Base-by-base conservation (phyloP, 805 yeast genomes). In the Kregervanrija delftensis region DNA sequence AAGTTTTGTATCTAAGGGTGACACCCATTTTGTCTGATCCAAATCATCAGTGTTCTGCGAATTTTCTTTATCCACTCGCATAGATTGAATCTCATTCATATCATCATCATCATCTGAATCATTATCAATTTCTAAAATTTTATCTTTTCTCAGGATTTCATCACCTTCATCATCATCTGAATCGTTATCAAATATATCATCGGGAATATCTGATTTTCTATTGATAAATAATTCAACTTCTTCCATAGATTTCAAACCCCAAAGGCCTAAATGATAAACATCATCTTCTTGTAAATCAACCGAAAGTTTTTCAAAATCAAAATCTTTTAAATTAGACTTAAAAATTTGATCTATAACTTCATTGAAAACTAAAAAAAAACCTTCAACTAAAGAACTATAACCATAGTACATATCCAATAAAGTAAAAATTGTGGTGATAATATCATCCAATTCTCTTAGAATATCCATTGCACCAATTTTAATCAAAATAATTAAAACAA, bases 391-490 rank as follows among this genome's bases (percentile, higher is more conserved):
- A 12, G 71, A 68, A 2, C 80, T 67, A 60, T 91, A 91, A 0
- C 91, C 95, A 63, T 90, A 96, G 56, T 83, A 91, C 43, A 80
- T 70, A 63, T 91, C 98, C 41, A 91, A 69, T 33, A 90, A 65
- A 14, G 81, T 77, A 60, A 91, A 88, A 49, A 88, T 73, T 3
- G 89, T 78, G 10, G 48, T 43, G 14, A 91, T 67, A 1, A 91
- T 71, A 60, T 91, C 98, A 41, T 71, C 76, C 42, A 91, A 69
- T 47, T 79, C 86, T 31, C 73, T 70, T 11, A 88, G 66, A 17
- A 88, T 67, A 30, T 74, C 68, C 9, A 74, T 66, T 0, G 96
- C 96, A 0, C 90, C 81, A 22, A 89, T 69, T 51, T 73, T 77
- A 30, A 87, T 71, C 39, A 91, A 64, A 3, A 87, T 81, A 39